A percentile compares a stretch with the other conserved stretches of the same genome.
Evolutionary conservation across 306 rosid species (phyloP).

Genomic region (Hippophae tibetana): DNA sequence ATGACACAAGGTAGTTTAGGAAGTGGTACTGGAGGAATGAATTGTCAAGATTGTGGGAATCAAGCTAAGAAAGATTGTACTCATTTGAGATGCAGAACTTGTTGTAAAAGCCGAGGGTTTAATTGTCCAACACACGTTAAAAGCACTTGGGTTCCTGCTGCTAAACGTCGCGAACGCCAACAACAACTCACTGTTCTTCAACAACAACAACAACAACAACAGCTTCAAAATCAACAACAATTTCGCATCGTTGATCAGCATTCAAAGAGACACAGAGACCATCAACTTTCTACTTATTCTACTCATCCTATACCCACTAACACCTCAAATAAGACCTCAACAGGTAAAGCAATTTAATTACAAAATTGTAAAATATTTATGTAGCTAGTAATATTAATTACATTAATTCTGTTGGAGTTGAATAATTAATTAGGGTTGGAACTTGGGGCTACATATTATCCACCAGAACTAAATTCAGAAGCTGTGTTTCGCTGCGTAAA

Average conservation of each 20-base stretch:
- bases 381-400: too few species aligned
- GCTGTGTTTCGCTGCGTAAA: slow-evolving; percentile 39
- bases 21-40: background rate
- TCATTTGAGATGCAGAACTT: slow-evolving; percentile 56
- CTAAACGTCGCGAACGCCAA: slow-evolving; percentile 32
- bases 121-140: slow-evolving; percentile 53
- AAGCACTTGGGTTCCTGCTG: slow-evolving; percentile 62
- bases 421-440: slow-evolving; percentile 23
- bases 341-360: too few species aligned
- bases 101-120: slow-evolving; percentile 60
- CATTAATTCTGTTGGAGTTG: background rate
- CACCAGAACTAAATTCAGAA: slow-evolving; percentile 29
- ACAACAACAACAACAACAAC: slow-evolving; percentile 12
- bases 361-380: too few species aligned
- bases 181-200: slow-evolving; percentile 14
- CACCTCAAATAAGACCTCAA: too few species aligned
- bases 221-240: slow-evolving; percentile 2
- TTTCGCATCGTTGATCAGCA: background rate
- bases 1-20: too few species aligned
- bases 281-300: background rate
- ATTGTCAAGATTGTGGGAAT: slow-evolving; percentile 71
- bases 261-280: slow-evolving; percentile 23
- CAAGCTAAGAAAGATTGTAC: slow-evolving; percentile 60
- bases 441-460: slow-evolving; percentile 31
- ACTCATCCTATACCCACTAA: background rate